Percentiles rank a stretch among this genome's conserved stretches.
Conservation (phyloP, 1,284 basidiomycete species). For the Uromyces viciae-fabae region DNA sequence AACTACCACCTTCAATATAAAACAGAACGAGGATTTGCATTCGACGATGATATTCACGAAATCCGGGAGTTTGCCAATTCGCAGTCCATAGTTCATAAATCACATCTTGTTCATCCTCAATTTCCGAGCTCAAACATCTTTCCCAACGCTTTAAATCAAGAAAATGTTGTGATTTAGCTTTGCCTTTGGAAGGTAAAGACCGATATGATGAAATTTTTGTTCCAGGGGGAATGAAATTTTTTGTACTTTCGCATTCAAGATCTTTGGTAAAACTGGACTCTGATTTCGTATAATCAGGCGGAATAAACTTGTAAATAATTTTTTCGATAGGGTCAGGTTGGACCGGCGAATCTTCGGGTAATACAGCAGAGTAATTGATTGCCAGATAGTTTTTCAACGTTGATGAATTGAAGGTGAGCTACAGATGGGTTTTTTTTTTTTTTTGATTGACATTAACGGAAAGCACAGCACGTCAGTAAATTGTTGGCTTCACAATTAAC, state of each 20-base stretch:
- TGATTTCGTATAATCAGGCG: conserved; percentile 59
- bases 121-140: conserved; percentile 14
- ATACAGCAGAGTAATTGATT: conserved; percentile 66
- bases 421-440: neutral
- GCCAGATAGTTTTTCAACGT: conserved; percentile 72
- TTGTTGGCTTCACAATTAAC: too few species aligned
- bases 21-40: conserved; percentile 93
- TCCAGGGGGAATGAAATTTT: conserved; percentile 26
- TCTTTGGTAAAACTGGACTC: conserved; percentile 17
- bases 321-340: conserved; percentile 79
- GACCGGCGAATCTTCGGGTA: conserved; percentile 66
- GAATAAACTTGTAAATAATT: conserved; percentile 72
- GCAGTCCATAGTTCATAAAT: conserved; percentile 59
- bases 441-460: neutral
- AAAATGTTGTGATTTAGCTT: conserved; percentile 23
- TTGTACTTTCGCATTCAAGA: conserved; percentile 10
- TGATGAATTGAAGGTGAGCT: conserved; percentile 82
- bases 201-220: conserved; percentile 44
- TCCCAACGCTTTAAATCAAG: conserved; percentile 24
- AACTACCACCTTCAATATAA: conserved; percentile 92
- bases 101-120: conserved; percentile 44
- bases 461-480: too few species aligned
- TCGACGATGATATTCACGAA: conserved; percentile 82
- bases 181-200: conserved; percentile 33
- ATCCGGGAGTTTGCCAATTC: conserved; percentile 82